phyloP scores from a whole-genome alignment of 2,329 filamentous ascomycete genomes.

The Aspergillus jensenii region DNA sequence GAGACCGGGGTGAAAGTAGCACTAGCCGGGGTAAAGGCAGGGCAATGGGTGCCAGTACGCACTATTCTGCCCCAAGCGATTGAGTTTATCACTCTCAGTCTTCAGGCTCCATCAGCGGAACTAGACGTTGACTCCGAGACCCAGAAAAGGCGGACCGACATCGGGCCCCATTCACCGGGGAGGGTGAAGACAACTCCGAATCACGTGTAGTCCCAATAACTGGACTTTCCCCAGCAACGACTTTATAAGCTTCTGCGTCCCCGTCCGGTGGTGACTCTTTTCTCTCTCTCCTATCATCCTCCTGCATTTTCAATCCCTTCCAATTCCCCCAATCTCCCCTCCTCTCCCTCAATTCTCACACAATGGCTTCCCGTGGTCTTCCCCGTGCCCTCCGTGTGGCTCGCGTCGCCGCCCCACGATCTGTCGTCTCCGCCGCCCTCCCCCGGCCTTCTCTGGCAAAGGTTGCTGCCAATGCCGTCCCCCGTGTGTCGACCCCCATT shows the following conservation, averaged over 20 bases:
- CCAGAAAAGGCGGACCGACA: constrained; percentile 1
- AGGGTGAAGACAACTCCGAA: constrained; percentile 27
- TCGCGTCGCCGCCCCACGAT: constrained; percentile 56
- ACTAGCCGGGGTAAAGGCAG: too few relatives aligned
- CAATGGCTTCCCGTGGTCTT: constrained; percentile 50
- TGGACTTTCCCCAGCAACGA: constrained; percentile 15
- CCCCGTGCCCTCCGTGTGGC: constrained; percentile 60
- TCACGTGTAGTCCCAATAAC: constrained; percentile 20
- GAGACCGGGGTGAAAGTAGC: not conserved
- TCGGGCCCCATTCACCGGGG: constrained; percentile 27
- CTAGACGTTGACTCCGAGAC: not conserved
- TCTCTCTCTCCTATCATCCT: constrained; percentile 13
- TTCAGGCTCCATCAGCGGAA: not conserved
- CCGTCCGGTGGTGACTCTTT: constrained; percentile 9
- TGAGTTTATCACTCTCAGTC: not conserved
- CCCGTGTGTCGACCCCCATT: constrained; percentile 48
- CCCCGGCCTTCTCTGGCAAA: constrained; percentile 49
- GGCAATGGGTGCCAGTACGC: too few relatives aligned
- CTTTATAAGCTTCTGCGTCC: constrained; percentile 18
- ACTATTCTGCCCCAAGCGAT: not conserved
- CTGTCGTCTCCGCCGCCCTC: constrained; percentile 59
- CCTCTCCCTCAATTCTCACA: constrained; percentile 22
- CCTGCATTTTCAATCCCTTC: constrained; percentile 5
- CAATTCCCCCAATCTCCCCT: constrained; percentile 14
- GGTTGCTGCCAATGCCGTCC: constrained; percentile 36